Conservation (phyloP, 768 basidiomycete species). For the Boletellus ananiceps region DNA sequence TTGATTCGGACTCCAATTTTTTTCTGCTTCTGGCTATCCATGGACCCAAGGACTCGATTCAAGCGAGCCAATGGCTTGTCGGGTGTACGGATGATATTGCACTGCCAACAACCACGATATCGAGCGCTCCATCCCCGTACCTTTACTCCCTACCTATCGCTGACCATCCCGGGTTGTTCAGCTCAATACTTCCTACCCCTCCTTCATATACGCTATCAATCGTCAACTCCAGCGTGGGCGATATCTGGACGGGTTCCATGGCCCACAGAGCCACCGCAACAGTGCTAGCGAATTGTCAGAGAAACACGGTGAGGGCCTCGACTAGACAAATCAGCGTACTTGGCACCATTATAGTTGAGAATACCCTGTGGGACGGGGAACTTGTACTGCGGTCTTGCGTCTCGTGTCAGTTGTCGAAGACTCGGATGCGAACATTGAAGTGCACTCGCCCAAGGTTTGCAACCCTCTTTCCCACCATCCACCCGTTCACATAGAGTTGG, state of each 20-base stretch:
- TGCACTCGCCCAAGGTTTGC: constrained; percentile 58
- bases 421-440: not conserved
- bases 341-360: constrained; percentile 63
- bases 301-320: not conserved
- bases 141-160: constrained; percentile 16
- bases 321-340: constrained; percentile 38
- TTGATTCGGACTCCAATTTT: too few species aligned
- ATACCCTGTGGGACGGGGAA: constrained; percentile 86
- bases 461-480: constrained; percentile 85
- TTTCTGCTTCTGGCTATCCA: too few species aligned
- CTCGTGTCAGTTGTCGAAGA: constrained; percentile 2
- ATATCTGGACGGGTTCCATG: constrained; percentile 45
- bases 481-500: constrained; percentile 77
- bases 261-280: constrained; percentile 68
- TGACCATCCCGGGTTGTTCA: constrained; percentile 60
- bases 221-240: constrained; percentile 50
- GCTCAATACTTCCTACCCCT: constrained; percentile 53
- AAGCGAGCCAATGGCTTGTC: not conserved
- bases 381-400: constrained; percentile 61
- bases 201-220: constrained; percentile 60
- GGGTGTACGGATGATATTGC: not conserved
- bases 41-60: not conserved
- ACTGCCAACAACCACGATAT: not conserved
- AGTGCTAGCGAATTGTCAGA: constrained; percentile 34
- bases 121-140: not conserved